These are phyloP conservation scores for Primulina tabacum DNA, from an alignment of 257 asterid species.

Conservation along the genomic window DNA sequence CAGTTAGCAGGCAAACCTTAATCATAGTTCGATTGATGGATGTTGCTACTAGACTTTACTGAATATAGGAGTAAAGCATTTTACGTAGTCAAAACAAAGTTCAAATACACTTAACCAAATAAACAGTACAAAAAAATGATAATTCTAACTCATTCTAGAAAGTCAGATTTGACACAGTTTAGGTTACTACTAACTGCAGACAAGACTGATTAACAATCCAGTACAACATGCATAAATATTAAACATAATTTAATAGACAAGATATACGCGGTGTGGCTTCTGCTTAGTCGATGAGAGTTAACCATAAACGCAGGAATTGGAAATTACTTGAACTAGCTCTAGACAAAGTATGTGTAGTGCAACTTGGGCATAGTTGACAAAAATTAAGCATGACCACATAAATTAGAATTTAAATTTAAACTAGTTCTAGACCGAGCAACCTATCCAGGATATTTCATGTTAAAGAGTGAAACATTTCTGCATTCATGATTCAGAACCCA, in stretches of 20 bases:
- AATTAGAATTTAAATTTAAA: constrained; percentile 11
- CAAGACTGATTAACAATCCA: not conserved
- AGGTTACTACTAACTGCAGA: not conserved
- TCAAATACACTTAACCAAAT: not conserved
- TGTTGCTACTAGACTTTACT: not conserved
- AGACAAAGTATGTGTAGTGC: no score
- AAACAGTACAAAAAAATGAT: not conserved
- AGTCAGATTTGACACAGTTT: not conserved
- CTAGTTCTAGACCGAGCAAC: not conserved
- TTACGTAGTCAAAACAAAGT: not conserved
- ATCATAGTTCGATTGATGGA: not conserved
- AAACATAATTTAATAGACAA: not conserved
- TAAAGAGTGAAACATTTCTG: not conserved
- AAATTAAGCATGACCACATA: constrained; percentile 1
- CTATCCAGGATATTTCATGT: constrained; percentile 9
- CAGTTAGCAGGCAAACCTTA: not conserved
- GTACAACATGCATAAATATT: not conserved
- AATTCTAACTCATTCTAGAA: not conserved
- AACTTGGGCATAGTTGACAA: not conserved
- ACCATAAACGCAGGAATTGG: not conserved
- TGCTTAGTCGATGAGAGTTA: not conserved
- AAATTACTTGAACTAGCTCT: not conserved
- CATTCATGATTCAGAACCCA: constrained; percentile 17
- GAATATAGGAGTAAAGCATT: not conserved
- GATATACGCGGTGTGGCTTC: not conserved